Evolutionary conservation across 208 protist genomes (phyloP), one percentile per base, ranked within the genome.

Genomic region (Borovskyia barvae): DNA sequence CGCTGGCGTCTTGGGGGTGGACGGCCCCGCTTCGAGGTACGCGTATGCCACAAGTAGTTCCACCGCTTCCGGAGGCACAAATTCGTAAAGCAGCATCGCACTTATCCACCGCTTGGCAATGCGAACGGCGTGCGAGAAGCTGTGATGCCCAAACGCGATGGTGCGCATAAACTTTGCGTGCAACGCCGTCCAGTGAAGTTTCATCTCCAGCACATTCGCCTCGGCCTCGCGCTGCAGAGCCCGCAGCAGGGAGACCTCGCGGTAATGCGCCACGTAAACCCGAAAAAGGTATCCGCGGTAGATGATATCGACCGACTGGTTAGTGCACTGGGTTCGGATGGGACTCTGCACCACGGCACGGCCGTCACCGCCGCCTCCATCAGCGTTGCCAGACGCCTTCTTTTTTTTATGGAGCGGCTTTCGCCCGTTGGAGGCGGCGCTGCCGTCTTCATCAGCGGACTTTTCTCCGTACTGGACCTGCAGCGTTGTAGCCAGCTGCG

Each of bases 201-300:
- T 90, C 61, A 75, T 78, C 69, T 95, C 89, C 28, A 95, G 71
- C 41, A 87, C 42, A 45, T 73, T 54, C 6, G 83, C 85, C 51
- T 92, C 82, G 9, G 77, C 54, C 33, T 89, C 73, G 6, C 82
- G 76, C 71, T 90, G 66, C 53, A 95, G 61, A 3, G 85, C 78
- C 22, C 75, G 73, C 42, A 95, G 70, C 19, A 95, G 72, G 6
- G 83, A 91, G 4, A 93, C 75, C 45, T 95, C 85, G 52, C 85
- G 85, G 74, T 95, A 95, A 67, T 92, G 83, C 7, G 89, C 82
- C 54, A 93, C 59, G 60, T 90, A 93, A 9, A 95, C 58, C n/a
- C 89, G 85, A 58, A 95, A 92, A 35, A 95, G 72, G 60, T 85
- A 92, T 17, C 89, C 89, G 25, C 64, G 69, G 57, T 79, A 79